phyloP scores from a whole-genome alignment of 176 grass and related monocot species.

The Oryza longistaminata region DNA sequence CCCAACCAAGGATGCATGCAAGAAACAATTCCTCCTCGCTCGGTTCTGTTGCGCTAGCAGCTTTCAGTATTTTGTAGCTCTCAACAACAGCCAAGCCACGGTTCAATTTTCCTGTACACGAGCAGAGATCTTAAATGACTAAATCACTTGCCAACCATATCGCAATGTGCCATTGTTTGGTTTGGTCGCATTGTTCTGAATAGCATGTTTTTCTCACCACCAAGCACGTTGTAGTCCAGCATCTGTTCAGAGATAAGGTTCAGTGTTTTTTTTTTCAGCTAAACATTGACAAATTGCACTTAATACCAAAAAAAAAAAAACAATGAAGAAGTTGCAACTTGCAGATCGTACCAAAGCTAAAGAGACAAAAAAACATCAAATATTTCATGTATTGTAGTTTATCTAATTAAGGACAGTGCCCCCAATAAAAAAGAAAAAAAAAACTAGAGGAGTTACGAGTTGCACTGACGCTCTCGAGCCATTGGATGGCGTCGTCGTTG shows the following conservation, averaged over 20 bases:
- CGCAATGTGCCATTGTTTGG: background rate
- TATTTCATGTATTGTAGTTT: background rate
- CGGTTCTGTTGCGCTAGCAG: slow-evolving; percentile 32
- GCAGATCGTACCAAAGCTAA: background rate
- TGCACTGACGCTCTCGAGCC: slow-evolving; percentile 25
- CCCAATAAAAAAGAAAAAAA: background rate
- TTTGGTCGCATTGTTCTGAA: background rate
- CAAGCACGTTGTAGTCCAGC: slow-evolving; percentile 57
- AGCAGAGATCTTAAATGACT: background rate
- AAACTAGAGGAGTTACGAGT: background rate
- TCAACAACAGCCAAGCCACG: slow-evolving; percentile 61
- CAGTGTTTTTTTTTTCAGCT: background rate
- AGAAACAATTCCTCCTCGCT: slow-evolving; percentile 64
- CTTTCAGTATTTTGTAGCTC: slow-evolving; percentile 58
- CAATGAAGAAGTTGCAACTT: background rate
- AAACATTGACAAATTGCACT: background rate
- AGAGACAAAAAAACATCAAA: background rate
- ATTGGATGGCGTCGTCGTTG: slow-evolving; percentile 39
- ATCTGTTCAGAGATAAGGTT: slow-evolving; percentile 37
- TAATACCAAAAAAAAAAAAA: too few species aligned
- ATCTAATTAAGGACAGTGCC: background rate
- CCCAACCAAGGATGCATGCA: slow-evolving; percentile 65
- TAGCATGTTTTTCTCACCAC: slow-evolving; percentile 36
- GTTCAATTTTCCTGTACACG: slow-evolving; percentile 55
- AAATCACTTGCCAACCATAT: background rate